Evolutionary conservation across 768 basidiomycete species (phyloP).

Genomic region (Phanerochaete carnosa): DNA sequence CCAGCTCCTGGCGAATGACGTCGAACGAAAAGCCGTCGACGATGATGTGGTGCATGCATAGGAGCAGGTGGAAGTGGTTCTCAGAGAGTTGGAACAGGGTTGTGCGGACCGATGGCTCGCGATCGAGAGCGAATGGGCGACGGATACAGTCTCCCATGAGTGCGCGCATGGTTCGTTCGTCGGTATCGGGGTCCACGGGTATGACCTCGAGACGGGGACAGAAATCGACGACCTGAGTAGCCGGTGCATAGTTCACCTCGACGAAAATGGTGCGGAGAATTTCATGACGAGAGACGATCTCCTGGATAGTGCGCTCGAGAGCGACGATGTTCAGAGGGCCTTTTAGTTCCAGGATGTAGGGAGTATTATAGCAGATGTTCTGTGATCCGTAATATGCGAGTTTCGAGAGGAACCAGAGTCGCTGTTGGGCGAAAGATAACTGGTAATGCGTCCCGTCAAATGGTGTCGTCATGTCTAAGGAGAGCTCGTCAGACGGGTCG

Average conservation of each 20-base stretch:
- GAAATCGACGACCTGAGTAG: background rate
- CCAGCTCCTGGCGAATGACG: background rate
- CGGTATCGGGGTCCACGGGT: background rate
- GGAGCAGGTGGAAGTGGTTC: background rate
- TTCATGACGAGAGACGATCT: background rate
- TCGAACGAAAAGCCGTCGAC: background rate
- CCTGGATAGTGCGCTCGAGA: background rate
- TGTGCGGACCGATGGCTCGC: background rate
- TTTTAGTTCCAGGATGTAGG: background rate
- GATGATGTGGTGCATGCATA: background rate
- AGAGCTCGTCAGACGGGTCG: background rate
- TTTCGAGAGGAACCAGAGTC: background rate
- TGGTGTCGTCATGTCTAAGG: background rate
- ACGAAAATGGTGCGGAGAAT: background rate
- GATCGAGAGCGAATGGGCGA: background rate
- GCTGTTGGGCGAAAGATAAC: background rate
- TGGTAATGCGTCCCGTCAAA: background rate
- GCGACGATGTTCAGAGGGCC: background rate
- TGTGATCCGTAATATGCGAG: background rate
- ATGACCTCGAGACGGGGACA: background rate
- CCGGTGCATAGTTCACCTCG: background rate
- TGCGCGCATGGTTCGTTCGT: background rate
- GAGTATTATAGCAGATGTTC: background rate
- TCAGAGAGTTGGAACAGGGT: background rate
- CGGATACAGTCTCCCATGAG: background rate